Evolutionary conservation across 805 yeast genomes (phyloP).

Genomic region (Yarrowia sp.): DNA sequence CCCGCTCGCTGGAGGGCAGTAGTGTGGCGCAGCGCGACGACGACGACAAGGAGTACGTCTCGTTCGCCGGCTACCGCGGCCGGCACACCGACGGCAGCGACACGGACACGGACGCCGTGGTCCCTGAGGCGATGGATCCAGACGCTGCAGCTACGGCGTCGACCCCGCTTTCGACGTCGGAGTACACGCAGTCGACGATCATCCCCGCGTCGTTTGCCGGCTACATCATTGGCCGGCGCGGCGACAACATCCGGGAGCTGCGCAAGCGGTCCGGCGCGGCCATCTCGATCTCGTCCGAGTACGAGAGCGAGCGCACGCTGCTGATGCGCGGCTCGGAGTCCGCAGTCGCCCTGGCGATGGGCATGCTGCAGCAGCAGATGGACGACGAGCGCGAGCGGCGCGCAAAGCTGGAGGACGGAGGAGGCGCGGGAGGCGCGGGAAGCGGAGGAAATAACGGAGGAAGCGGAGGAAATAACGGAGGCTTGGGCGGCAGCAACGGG

Average conservation of each 20-base stretch:
- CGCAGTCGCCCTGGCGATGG: constrained; percentile 65
- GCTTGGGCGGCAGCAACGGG: not conserved
- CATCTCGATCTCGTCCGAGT: constrained; percentile 75
- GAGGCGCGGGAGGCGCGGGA: no score
- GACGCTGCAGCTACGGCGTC: no score
- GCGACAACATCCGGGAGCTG: constrained; percentile 84
- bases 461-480: no score
- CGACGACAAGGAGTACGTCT: constrained; percentile 22
- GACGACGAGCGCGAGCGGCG: constrained; percentile 41
- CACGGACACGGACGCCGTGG: not conserved
- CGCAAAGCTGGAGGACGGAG: not conserved
- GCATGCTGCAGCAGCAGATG: constrained; percentile 58
- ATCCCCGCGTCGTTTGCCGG: constrained; percentile 88
- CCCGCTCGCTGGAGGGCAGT: constrained; percentile 49
- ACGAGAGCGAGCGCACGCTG: constrained; percentile 59
- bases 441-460: no score
- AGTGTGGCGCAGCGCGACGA: constrained; percentile 43
- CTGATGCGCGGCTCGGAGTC: constrained; percentile 53
- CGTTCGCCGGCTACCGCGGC: constrained; percentile 24
- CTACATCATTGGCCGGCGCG: constrained; percentile 85
- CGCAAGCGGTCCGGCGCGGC: constrained; percentile 79
- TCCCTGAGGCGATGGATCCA: not conserved
- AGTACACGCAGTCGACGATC: constrained; percentile 37
- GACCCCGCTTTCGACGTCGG: no score
- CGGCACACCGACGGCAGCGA: constrained; percentile 2